Evolutionary conservation across 495 filamentous ascomycete genomes (phyloP), one percentile per base, ranked within the genome.

Genomic region (Cetradonia linearis): DNA sequence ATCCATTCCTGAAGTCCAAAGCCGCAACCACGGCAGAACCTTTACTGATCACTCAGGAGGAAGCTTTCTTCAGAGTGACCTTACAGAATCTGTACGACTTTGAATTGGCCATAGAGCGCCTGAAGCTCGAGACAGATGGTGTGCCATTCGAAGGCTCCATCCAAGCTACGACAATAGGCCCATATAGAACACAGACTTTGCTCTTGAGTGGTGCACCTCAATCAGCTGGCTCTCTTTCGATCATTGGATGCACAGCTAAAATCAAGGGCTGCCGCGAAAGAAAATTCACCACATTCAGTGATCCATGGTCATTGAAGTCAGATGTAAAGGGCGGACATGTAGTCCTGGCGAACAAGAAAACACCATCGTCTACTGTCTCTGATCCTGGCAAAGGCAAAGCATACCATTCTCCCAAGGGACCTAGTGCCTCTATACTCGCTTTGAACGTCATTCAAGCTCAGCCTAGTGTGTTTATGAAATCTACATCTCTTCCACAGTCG

Each of bases 41-140:
- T 61, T 74, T 89, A 16, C 74, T 95, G 50, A 84, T 95, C 59
- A 82, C 88, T 5, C 84, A 83, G 31, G 92, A 97, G 69, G 70
- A 77, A 63, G 84, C 86, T 3, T 79, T 77, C 3, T 96, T 95
- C 70, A 78, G 76, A 67, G 78, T 97, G 33, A 88, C 84, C 9
- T 76, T 98, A 5, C 94, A 97, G 66, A 98, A 98, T 66, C 88
- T 89, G 2, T 96, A 88, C 68, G 91, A 96, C 56, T 87, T 96
- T 66, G 89, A 96, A 52, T 66, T 98, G 2, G 88, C 93, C 56
- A 81, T 97, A 48, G 92, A 96, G 67, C 83, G 81, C 36, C 75
- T 98, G 57, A 78, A 77, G n/a, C 71, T 97, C 6, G 83, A 89
- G 58, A 78, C 83, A 7, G 82, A 86, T 38, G 89, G 87, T 8